These are phyloP conservation scores for Fusarium proliferatum DNA, from an alignment of 2,329 filamentous ascomycete genomes.

Conservation along the genomic window DNA sequence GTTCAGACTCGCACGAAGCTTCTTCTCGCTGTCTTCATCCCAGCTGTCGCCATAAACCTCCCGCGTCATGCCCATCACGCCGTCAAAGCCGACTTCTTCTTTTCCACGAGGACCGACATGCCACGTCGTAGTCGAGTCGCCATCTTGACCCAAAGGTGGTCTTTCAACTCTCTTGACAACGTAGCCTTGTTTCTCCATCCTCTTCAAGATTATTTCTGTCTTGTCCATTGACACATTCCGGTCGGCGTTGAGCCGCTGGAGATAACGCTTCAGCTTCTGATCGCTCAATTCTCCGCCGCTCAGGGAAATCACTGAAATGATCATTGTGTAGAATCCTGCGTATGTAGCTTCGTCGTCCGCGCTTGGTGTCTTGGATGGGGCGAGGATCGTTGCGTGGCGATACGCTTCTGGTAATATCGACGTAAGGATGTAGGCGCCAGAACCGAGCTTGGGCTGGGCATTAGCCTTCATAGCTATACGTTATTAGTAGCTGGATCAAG, in stretches of 20 bases:
- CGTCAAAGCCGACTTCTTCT: conserved; percentile 82
- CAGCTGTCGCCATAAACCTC: conserved; percentile 65
- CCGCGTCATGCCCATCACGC: conserved; percentile 77
- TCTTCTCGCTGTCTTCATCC: conserved; percentile 66
- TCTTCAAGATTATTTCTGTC: conserved; percentile 79
- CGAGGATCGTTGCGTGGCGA: conserved; percentile 73
- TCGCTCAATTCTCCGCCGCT: conserved; percentile 80
- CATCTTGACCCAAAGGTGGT: conserved; percentile 62
- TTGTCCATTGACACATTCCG: conserved; percentile 78
- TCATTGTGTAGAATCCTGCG: conserved; percentile 80
- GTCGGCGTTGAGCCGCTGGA: conserved; percentile 80
- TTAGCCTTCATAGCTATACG: conserved; percentile 56
- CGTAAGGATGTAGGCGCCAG: conserved; percentile 81
- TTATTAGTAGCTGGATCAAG: conserved; percentile 3
- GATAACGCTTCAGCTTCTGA: conserved; percentile 79
- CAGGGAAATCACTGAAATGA: conserved; percentile 81
- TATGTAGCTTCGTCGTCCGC: conserved; percentile 80
- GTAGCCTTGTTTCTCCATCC: conserved; percentile 85
- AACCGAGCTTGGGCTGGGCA: conserved; percentile 64
- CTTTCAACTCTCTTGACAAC: conserved; percentile 78
- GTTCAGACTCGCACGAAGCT: conserved; percentile 71
- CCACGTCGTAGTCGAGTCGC: conserved; percentile 83
- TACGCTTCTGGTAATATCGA: conserved; percentile 77
- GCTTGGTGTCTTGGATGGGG: conserved; percentile 74
- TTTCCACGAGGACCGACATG: conserved; percentile 86